Base-by-base conservation (phyloP, 1,139 yeast genomes). In the Hanseniaspora sp. region DNA sequence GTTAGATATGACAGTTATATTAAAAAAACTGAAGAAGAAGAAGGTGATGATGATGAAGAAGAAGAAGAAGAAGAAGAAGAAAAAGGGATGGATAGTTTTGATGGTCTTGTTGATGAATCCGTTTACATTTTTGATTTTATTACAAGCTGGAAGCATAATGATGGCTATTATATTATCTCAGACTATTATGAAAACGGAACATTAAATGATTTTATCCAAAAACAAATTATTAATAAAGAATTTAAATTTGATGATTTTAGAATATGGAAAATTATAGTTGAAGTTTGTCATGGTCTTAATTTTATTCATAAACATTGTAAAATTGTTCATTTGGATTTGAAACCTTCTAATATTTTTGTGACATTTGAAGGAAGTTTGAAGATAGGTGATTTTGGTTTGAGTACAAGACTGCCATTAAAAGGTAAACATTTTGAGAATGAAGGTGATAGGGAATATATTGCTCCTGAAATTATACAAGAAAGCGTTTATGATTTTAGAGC, bases 381-480 rank as follows among this genome's bases (percentile, higher is more conserved):
- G 62, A 70, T 80, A 37, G 84, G 82, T 33, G 84, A 79, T 63
- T 79, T 79, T 63, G 85, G 85, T 37, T 77, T 80, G 80, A 83
- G 85, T n/a, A 82, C 76, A 64, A 78, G 69, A 64, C 80, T 67
- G 49, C 72, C 74, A 1, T 61, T 69, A 30, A 61, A 72, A 15
- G 66, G 67, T 31, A 74, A 72, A 8, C 68, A 74, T 59, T 78
- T 87, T 64, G 98, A 92, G 67, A 77, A 95, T 60, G 98, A 94
- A 69, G 98, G 98, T 37, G 98, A 94, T 67, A 75, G 98, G 51
- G 96, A 92, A 67, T 92, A 92, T 68, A 92, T 92, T 69, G 98
- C 99, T 0, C 98, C 98, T 0, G 99, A 92, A 67, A 82, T 92
- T 40, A 81, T 92, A 56, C 80, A 90, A 44, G 81, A 78, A 56